Base-by-base conservation (phyloP, 225 moss, liverwort and hornwort genomes). In the Pleurozium schreberi region DNA sequence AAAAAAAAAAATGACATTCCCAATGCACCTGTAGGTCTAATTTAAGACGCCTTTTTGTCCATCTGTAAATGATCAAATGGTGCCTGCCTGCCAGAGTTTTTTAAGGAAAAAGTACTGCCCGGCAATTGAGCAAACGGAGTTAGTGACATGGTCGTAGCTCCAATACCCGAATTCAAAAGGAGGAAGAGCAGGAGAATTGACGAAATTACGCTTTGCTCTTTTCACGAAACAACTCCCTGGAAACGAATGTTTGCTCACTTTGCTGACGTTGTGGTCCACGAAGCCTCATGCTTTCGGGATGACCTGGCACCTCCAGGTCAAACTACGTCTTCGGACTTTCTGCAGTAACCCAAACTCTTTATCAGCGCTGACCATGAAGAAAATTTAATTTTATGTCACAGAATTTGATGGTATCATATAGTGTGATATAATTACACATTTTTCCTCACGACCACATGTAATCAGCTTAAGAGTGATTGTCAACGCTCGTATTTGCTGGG, bases 251-350 rank as follows among this genome's bases (percentile, higher is more conserved):
- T 85, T 42, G 55, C 55, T 55, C 55, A 55, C 55, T 55, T 55
- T 55, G 49, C 85, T 66, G 91, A 43, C 80, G 10, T 43, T 59
- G 75, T 88, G 88, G 88, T 91, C 90, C 88, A 88, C 88, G 74
- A 36, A 80, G 45, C 66, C 30, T 66, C 75, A 85, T 85, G 85
- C 81, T 88, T 91, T 88, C 64, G 43, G 53, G 68, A 45, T 66
- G 87, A 90, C 84, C 52, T 90, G 90, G 90, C 83, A 69, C 80
- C 38, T 62, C 64, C 80, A 86, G 42, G 91, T 91, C 91, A 91
- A 91, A 85, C 49, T 60, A 58, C 81, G 88, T 81, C 88, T 85
- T 75, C 88, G 31, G 47, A 26, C 83, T 83, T 83, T 83, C 66
- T 66, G 66, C 65, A 66, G 50, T 11, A 73, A 84, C 45, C 70